Conservation (phyloP, 2,329 filamentous ascomycete species). For the Cytospora mali region DNA sequence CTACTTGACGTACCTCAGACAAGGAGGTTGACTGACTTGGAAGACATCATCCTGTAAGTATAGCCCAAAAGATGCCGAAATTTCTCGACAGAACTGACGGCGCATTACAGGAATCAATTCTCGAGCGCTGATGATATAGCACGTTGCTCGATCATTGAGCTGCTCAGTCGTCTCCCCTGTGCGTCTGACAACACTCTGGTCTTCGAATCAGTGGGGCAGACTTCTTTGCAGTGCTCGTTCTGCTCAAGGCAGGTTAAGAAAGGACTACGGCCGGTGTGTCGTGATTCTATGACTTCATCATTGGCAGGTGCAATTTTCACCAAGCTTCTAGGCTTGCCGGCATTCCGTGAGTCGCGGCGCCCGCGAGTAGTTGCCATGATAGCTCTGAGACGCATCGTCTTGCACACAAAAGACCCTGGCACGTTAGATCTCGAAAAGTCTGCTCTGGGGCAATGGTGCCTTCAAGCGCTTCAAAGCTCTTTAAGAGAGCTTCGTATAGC, state of each 20-base stretch:
- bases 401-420: conserved; percentile 62
- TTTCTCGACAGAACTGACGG: conserved; percentile 1
- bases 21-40: conserved; percentile 9
- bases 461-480: conserved; percentile 81
- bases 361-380: conserved; percentile 72
- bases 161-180: conserved; percentile 61
- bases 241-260: conserved; percentile 28
- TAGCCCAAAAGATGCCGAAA: neutral
- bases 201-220: conserved; percentile 22
- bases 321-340: conserved; percentile 47
- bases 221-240: conserved; percentile 31
- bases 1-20: conserved; percentile 6
- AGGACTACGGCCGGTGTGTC: conserved; percentile 25
- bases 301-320: conserved; percentile 49
- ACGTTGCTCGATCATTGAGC: conserved; percentile 38
- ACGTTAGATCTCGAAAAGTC: conserved; percentile 71
- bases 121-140: conserved; percentile 28
- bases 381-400: conserved; percentile 67
- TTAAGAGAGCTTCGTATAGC: conserved; percentile 82
- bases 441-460: conserved; percentile 74
- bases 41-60: conserved; percentile 22
- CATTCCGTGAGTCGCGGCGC: conserved; percentile 57
- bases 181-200: conserved; percentile 51
- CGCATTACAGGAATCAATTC: conserved; percentile 29
- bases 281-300: conserved; percentile 38